Percentiles rank a stretch among this genome's conserved stretches.
Evolutionary conservation across 441 rosid species (phyloP).

Genomic region (Metrosideros polymorpha): DNA sequence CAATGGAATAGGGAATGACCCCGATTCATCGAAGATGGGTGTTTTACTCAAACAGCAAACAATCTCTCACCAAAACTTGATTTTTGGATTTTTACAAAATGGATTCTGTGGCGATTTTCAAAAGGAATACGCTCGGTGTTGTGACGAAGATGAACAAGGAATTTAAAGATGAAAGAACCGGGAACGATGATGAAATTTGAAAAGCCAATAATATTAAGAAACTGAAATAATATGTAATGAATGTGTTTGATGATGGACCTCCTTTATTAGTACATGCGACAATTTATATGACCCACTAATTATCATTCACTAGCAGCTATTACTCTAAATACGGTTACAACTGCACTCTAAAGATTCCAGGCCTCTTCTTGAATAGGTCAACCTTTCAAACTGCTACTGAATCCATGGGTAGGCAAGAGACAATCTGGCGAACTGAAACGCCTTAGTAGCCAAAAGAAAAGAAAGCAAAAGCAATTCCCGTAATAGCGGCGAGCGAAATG

Average conservation of each 20-base stretch:
- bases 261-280: neutral
- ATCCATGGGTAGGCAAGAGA: too few relatives aligned
- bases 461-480: too few relatives aligned
- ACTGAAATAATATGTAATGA: neutral
- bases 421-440: too few relatives aligned
- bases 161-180: neutral
- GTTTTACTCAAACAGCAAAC: neutral
- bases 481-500: too few relatives aligned
- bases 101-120: neutral
- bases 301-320: neutral
- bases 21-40: neutral
- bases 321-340: neutral
- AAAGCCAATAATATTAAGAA: neutral
- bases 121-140: accelerated
- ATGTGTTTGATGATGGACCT: neutral
- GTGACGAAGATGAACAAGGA: neutral
- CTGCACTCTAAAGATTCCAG: neutral
- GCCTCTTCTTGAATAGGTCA: neutral
- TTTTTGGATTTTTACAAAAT: neutral
- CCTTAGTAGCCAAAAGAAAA: too few relatives aligned
- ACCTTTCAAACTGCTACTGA: neutral
- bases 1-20: neutral
- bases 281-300: neutral
- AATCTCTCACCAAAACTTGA: neutral
- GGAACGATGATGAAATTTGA: neutral